phyloP scores from a whole-genome alignment of 169 alveolate species.

The Eimeria maxima region DNA sequence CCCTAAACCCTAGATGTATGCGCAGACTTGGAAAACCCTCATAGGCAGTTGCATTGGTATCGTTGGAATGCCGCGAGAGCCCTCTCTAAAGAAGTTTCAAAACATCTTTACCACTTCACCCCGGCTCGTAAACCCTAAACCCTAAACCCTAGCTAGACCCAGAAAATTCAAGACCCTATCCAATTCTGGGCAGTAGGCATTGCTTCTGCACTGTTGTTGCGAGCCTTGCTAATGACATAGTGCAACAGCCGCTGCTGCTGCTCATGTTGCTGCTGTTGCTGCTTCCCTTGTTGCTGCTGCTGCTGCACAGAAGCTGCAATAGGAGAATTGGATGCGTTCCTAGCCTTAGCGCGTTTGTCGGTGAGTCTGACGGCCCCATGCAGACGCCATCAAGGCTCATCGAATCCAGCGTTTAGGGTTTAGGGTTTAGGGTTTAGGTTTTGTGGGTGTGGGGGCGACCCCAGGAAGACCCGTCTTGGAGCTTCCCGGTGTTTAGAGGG shows the following conservation, averaged over 20 bases:
- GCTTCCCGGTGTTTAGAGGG: background rate
- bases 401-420: background rate
- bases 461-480: conserved; percentile 51
- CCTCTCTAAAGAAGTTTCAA: background rate
- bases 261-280: too few species aligned
- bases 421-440: conserved; percentile 24
- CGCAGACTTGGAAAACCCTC: conserved; percentile 27
- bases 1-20: background rate
- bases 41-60: background rate
- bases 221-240: background rate
- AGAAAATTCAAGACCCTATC: background rate
- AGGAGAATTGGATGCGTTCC: conserved; percentile 30
- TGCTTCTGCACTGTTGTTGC: background rate
- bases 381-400: background rate
- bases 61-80: conserved; percentile 10
- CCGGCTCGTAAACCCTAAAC: conserved; percentile 32
- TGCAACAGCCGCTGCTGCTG: background rate
- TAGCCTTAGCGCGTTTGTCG: conserved; percentile 26
- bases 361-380: background rate
- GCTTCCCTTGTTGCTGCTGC: too few species aligned
- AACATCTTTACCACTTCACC: background rate
- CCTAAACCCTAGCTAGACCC: conserved; percentile 11
- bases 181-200: background rate
- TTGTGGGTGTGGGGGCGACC: background rate
- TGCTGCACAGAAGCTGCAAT: background rate